These are phyloP conservation scores for Phytomonas serpens DNA, from an alignment of 208 protist species.

Conservation along the genomic window DNA sequence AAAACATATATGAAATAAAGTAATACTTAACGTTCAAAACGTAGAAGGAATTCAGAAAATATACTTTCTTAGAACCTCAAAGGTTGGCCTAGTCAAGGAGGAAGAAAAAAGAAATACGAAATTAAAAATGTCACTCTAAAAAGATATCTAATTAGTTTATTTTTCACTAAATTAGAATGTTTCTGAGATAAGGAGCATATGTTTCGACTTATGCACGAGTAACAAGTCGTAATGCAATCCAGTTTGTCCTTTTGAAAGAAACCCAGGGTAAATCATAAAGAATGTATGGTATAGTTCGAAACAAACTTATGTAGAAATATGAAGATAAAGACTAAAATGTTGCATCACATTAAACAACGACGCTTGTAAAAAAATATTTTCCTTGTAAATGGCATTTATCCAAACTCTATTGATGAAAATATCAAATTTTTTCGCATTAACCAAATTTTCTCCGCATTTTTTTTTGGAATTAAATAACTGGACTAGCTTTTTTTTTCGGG, in stretches of 20 bases:
- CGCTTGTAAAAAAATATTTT: too few relatives aligned
- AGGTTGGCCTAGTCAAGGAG: not conserved
- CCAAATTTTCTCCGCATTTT: too few relatives aligned
- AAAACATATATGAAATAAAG: not conserved
- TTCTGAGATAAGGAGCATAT: not conserved
- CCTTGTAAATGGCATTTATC: too few relatives aligned
- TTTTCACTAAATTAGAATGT: not conserved
- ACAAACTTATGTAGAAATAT: too few relatives aligned
- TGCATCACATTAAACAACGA: too few relatives aligned
- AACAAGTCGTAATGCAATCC: not conserved
- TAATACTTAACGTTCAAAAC: not conserved
- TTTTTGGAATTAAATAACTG: too few relatives aligned
- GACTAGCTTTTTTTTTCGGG: too few relatives aligned
- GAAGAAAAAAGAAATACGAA: not conserved
- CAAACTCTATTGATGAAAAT: too few relatives aligned
- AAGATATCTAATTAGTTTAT: not conserved
- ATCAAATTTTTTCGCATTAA: too few relatives aligned
- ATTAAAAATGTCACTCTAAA: slow-evolving; percentile 4
- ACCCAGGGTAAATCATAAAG: not conserved
- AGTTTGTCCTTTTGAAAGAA: not conserved
- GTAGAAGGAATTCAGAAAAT: not conserved
- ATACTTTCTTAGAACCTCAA: not conserved
- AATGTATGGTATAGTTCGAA: too few relatives aligned
- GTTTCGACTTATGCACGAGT: not conserved
- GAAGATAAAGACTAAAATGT: too few relatives aligned